phyloP scores from a whole-genome alignment of 176 grass and related monocot genomes.

The Oryza meyeriana region DNA sequence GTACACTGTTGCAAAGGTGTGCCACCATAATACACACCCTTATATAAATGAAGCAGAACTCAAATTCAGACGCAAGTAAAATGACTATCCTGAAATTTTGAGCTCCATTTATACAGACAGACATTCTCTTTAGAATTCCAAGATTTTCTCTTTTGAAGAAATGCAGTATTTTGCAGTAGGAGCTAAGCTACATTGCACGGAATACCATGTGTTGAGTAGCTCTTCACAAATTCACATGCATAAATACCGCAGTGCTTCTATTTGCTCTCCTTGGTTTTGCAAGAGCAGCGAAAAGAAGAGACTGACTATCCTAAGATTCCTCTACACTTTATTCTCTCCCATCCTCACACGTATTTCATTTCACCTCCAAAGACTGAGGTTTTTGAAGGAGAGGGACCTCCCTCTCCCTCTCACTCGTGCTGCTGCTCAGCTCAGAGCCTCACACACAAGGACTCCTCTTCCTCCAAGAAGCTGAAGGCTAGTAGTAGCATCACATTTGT shows the following conservation, averaged over 20 bases:
- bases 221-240: conserved; percentile 24
- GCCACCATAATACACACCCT: background rate
- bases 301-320: conserved; percentile 53
- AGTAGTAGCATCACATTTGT: conserved; percentile 27
- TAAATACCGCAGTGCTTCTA: conserved; percentile 18
- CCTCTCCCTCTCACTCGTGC: background rate
- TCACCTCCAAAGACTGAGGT: conserved; percentile 21
- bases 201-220: conserved; percentile 6
- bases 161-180: background rate
- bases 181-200: background rate
- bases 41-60: background rate
- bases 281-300: conserved; percentile 39
- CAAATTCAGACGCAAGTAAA: background rate
- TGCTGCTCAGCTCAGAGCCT: background rate
- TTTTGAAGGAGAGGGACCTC: conserved; percentile 23
- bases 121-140: background rate
- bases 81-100: background rate
- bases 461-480: conserved; percentile 17
- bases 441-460: background rate
- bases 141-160: background rate
- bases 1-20: conserved; percentile 17
- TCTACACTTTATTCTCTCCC: conserved; percentile 38
- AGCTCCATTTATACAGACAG: background rate
- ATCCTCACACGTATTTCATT: conserved; percentile 34
- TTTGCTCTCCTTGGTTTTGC: conserved; percentile 32